Percentiles rank a stretch among this genome's conserved stretches.
These are phyloP conservation scores for Fusarium pseudocircinatum DNA, from an alignment of 2,329 filamentous ascomycete species.

Conservation along the genomic window DNA sequence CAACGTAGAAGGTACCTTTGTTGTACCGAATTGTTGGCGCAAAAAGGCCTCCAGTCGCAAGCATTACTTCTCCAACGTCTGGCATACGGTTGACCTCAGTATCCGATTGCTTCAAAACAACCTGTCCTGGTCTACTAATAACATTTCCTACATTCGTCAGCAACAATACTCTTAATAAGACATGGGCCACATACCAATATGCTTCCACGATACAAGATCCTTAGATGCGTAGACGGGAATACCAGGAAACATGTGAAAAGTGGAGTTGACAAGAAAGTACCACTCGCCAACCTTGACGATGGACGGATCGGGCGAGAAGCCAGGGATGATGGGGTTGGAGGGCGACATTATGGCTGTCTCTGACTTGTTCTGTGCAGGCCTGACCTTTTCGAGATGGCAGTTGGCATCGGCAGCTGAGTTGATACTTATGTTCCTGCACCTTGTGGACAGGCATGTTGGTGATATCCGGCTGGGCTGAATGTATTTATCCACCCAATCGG, in stretches of 20 bases:
- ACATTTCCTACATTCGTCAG: not conserved
- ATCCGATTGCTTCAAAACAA: not conserved
- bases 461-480: not conserved
- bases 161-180: fast-evolving
- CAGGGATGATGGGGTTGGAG: constrained; percentile 16
- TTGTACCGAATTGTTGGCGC: constrained; percentile 8
- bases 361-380: not conserved
- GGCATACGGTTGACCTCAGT: constrained; percentile 10
- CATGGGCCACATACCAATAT: not conserved
- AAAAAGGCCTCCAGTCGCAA: not conserved
- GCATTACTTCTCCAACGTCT: not conserved
- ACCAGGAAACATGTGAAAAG: constrained; percentile 20
- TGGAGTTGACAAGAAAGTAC: constrained; percentile 21
- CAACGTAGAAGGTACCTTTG: constrained; percentile 3
- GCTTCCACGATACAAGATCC: constrained; percentile 9
- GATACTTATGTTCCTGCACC: not conserved
- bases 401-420: not conserved
- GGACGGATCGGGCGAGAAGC: constrained; percentile 17
- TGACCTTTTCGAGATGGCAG: not conserved
- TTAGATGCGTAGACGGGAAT: constrained; percentile 8
- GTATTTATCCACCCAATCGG: constrained; percentile 15
- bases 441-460: not conserved
- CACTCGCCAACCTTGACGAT: constrained; percentile 15
- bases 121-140: not conserved
- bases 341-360: not conserved